These are phyloP conservation scores for Diaporthe batatas DNA, from an alignment of 2,329 filamentous ascomycete species.

Conservation along the genomic window DNA sequence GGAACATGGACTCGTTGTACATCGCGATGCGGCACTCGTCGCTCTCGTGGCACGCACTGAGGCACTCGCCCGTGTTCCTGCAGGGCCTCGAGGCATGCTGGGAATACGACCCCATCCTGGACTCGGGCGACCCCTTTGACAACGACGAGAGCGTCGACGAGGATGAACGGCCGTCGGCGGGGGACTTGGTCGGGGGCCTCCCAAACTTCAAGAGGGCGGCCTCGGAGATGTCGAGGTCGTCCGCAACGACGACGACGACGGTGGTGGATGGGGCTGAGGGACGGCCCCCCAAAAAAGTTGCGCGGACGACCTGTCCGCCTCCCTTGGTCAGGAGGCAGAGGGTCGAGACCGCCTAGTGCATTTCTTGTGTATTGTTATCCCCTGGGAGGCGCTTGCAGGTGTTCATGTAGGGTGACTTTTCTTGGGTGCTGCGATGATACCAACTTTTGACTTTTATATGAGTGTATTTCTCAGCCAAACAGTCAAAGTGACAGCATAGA, in stretches of 20 bases:
- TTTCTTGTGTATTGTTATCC: not conserved
- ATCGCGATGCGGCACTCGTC: conserved; percentile 68
- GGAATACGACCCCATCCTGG: conserved; percentile 65
- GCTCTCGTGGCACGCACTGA: conserved; percentile 69
- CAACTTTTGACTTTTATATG: conserved; percentile 20
- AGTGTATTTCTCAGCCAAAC: not conserved
- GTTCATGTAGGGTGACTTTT: not conserved
- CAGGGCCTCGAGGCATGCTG: conserved; percentile 68
- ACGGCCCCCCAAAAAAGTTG: conserved; percentile 47
- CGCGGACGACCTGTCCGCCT: conserved; percentile 56
- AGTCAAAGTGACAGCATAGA: conserved; percentile 11
- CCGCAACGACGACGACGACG: conserved; percentile 50
- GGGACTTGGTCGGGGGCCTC: conserved; percentile 58
- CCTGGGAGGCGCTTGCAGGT: conserved; percentile 14
- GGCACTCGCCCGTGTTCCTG: conserved; percentile 61
- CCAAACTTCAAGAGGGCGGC: conserved; percentile 64
- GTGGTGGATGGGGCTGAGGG: conserved; percentile 44
- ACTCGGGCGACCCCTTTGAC: conserved; percentile 55
- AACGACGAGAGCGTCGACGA: conserved; percentile 53
- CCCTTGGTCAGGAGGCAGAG: conserved; percentile 55
- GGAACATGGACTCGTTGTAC: conserved; percentile 71
- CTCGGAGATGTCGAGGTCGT: conserved; percentile 65
- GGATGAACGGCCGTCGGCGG: conserved; percentile 58
- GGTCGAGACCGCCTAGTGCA: conserved; percentile 51
- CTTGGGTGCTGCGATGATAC: conserved; percentile 27